Evolutionary conservation across 345 rosid genomes (phyloP).

Genomic region (Adansonia digitata): DNA sequence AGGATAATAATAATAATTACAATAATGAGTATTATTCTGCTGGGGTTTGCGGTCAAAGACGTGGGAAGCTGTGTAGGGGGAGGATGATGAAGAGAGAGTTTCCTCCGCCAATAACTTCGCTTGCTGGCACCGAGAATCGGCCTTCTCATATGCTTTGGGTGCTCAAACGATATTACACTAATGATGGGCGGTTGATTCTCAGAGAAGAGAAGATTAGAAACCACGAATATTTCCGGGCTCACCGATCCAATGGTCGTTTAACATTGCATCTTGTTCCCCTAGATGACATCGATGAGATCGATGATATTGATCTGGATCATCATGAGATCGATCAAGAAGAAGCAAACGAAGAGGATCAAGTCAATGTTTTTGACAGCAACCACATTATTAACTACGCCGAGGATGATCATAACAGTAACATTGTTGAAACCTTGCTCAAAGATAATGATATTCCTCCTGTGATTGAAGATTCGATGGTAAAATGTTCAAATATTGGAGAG

Average conservation of each 20-base stretch:
- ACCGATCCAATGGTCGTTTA: constrained; percentile 65
- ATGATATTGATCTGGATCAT: not conserved
- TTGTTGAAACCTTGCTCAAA: not conserved
- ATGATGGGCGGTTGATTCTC: constrained; percentile 64
- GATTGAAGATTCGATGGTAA: not conserved
- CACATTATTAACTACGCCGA: not conserved
- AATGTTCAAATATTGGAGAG: constrained; percentile 8
- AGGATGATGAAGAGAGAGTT: constrained; percentile 35
- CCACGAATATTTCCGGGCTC: constrained; percentile 62
- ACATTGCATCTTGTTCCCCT: constrained; percentile 52
- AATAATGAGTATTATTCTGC: no score
- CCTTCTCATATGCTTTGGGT: constrained; percentile 50
- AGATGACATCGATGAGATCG: not conserved
- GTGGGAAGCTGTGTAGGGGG: not conserved
- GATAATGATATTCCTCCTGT: not conserved
- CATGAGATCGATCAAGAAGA: not conserved
- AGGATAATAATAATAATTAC: not conserved
- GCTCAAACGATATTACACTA: constrained; percentile 47
- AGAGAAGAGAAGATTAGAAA: constrained; percentile 56
- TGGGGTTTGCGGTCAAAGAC: not conserved
- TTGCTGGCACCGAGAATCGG: constrained; percentile 50
- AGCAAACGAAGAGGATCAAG: not conserved
- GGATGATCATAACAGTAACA: not conserved
- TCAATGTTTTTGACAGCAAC: not conserved
- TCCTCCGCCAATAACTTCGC: constrained; percentile 67